A percentile compares a stretch with the other conserved stretches of the same genome.
phyloP scores from a whole-genome alignment of 23 red algal species.

The Gracilaria domingensis region DNA sequence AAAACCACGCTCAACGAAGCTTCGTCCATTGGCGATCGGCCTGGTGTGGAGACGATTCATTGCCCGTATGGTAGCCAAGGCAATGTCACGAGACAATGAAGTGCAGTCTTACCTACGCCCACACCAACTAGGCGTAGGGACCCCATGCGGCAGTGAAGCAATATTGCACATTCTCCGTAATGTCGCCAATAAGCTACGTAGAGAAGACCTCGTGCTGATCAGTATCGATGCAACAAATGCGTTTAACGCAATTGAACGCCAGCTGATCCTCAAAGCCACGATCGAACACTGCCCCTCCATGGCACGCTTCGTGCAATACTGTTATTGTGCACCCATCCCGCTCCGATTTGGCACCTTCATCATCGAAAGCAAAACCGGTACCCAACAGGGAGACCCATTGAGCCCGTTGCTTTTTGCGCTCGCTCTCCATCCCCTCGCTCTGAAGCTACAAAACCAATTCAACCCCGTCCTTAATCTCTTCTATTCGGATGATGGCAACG shows the following conservation, averaged over 20 bases:
- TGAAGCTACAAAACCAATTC: neutral
- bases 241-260: conserved; percentile 31
- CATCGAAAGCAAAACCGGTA: neutral
- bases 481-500: conserved; percentile 24
- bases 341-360: conserved; percentile 2
- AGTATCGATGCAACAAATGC: conserved; percentile 34
- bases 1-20: too few species aligned
- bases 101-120: too few species aligned
- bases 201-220: conserved; percentile 15
- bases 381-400: conserved; percentile 7
- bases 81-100: too few species aligned
- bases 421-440: neutral
- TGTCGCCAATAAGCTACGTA: neutral
- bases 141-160: too few species aligned
- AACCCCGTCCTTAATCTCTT: conserved; percentile 5
- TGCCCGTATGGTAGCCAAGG: too few species aligned
- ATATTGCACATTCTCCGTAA: conserved; percentile 3
- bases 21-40: too few species aligned
- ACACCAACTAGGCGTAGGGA: neutral
- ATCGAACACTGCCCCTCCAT: neutral
- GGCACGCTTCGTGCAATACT: conserved; percentile 27
- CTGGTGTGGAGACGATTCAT: too few species aligned
- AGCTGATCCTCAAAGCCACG: neutral
- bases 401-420: neutral
- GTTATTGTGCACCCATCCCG: neutral